Conservation (phyloP, 2,329 filamentous ascomycete genomes). For the Reticulascus tulasneorum region DNA sequence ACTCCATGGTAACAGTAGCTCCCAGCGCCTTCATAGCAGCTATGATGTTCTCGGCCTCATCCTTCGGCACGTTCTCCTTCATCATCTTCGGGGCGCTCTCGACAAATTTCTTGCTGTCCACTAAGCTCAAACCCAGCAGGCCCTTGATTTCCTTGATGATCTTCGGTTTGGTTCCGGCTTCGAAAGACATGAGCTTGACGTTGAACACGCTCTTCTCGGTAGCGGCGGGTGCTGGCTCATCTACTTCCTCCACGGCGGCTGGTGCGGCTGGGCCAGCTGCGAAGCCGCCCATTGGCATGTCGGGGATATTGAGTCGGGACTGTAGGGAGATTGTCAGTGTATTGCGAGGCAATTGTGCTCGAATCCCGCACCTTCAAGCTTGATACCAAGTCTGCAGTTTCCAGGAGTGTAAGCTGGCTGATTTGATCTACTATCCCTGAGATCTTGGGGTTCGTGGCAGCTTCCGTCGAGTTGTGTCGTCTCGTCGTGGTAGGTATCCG, state of each 20-base stretch:
- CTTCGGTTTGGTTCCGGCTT: slow-evolving; percentile 89
- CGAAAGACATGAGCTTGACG: slow-evolving; percentile 88
- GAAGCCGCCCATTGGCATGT: slow-evolving; percentile 92
- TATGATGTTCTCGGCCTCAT: slow-evolving; percentile 98
- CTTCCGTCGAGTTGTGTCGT: slow-evolving; percentile 87
- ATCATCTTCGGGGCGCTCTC: slow-evolving; percentile 96
- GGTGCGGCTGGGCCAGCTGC: slow-evolving; percentile 62
- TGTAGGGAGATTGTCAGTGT: slow-evolving; percentile 31
- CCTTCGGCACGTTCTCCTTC: slow-evolving; percentile 98
- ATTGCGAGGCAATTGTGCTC: not conserved
- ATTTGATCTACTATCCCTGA: slow-evolving; percentile 95
- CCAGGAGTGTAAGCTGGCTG: slow-evolving; percentile 92
- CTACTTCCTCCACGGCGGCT: slow-evolving; percentile 71
- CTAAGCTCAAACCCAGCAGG: slow-evolving; percentile 88
- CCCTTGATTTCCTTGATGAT: slow-evolving; percentile 99
- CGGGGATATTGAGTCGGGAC: slow-evolving; percentile 95
- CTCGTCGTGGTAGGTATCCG: slow-evolving; percentile 49
- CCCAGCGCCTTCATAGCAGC: slow-evolving; percentile 90
- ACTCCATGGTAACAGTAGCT: slow-evolving; percentile 88
- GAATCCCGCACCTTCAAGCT: slow-evolving; percentile 74
- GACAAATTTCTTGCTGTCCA: slow-evolving; percentile 99
- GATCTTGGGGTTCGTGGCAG: slow-evolving; percentile 80
- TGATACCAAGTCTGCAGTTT: slow-evolving; percentile 93
- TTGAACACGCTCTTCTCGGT: slow-evolving; percentile 98
- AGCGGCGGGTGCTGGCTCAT: slow-evolving; percentile 81